Evolutionary conservation across 2,329 filamentous ascomycete species (phyloP), one percentile per base, ranked within the genome.

Genomic region (Juglanconis juglandina): DNA sequence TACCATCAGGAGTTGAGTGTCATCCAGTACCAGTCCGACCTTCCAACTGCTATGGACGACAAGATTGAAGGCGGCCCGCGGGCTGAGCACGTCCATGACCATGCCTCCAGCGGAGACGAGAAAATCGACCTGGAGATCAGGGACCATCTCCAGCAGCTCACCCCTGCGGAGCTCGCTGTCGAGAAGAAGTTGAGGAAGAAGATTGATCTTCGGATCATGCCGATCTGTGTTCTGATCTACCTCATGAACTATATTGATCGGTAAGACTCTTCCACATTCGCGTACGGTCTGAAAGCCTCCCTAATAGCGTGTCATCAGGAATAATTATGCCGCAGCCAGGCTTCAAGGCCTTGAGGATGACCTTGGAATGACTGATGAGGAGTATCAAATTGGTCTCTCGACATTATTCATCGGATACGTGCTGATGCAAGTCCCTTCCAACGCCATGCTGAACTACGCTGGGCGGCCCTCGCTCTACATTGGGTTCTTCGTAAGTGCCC

Each of bases 171-270:
- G 54, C 61, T 67, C 24, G 52, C 8, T 9, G 75, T 84, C 1
- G 87, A 91, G 69, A 77, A 74, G 60, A 80, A 77, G 54, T 72
- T 91, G 55, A 77, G 81, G 60, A 79, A 81, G 63, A 91, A 89
- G 71, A 84, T 91, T 57, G 88, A 91, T 69, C 66, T 82, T 8
- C 76, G 87, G 55, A 70, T 91, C 35, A 76, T 91, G 66, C 88
- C 88, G 0, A 86, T 87, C 73, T 77, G 90, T 47, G 83, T 90
- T 56, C 66, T 90, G 51, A 89, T 90, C 79, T 90, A 89, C 66
- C 86, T 89, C 65, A 76, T 89, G 76, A 89, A 89, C 67, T 89
- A 88, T 68, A 73, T 89, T 11, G 84, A 87, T 48, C 68, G 68
- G 71, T 71, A 57, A 58, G 65, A 34, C 4, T 14, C 5, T n/a